Conservation (phyloP, 2,329 filamentous ascomycete genomes). For the Colletotrichum karsti region DNA sequence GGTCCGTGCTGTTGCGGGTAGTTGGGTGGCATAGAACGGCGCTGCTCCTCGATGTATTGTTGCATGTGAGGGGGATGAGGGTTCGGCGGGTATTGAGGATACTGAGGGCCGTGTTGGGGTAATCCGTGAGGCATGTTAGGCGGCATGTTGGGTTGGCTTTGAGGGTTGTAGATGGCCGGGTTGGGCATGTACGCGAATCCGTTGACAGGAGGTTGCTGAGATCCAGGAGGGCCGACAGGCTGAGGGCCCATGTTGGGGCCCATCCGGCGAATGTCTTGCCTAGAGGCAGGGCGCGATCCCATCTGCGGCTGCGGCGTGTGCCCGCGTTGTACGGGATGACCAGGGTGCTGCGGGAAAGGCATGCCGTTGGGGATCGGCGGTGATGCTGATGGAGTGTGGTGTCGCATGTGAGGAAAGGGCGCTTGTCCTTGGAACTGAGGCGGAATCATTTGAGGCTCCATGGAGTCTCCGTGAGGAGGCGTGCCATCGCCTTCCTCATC, state of each 20-base stretch:
- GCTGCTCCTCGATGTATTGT: conserved; percentile 79
- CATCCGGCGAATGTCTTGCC: conserved; percentile 80
- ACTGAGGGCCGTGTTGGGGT: conserved; percentile 46
- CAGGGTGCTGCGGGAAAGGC: conserved; percentile 66
- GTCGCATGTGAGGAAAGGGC: conserved; percentile 82
- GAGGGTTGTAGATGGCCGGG: conserved; percentile 84
- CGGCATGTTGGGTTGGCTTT: conserved; percentile 52
- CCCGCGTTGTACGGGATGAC: conserved; percentile 64
- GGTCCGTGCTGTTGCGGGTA: conserved; percentile 66
- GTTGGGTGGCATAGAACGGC: conserved; percentile 73
- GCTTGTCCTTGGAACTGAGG: conserved; percentile 75
- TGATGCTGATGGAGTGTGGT: conserved; percentile 85
- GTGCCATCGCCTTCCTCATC: conserved; percentile 80
- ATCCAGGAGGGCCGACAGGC: conserved; percentile 66
- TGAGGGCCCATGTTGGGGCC: conserved; percentile 78
- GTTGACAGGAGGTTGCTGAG: conserved; percentile 63
- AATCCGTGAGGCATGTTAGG: conserved; percentile 47
- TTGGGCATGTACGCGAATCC: conserved; percentile 88
- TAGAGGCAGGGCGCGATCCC: conserved; percentile 79
- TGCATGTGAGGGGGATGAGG: conserved; percentile 60
- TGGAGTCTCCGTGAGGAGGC: conserved; percentile 72
- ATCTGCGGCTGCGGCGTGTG: conserved; percentile 84
- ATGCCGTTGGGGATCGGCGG: conserved; percentile 86
- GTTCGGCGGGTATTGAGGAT: conserved; percentile 41
- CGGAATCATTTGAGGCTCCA: conserved; percentile 70